Conservation (phyloP, 768 basidiomycete species). For the Phylloporus sp. region DNA sequence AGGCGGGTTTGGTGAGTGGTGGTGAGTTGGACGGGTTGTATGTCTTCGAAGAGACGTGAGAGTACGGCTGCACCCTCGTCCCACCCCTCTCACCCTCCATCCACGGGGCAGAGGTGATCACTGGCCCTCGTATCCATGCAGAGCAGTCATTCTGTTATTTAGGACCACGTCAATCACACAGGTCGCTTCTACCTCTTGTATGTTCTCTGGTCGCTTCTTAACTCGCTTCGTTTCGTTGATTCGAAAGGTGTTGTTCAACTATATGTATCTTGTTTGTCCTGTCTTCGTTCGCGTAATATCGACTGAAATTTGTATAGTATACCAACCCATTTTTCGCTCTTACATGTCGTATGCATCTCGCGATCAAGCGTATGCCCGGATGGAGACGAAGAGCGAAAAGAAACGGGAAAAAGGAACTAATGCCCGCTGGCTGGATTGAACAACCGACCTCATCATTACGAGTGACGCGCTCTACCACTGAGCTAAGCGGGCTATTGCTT, state of each 20-base stretch:
- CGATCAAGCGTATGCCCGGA: background rate
- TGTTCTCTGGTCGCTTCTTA: background rate
- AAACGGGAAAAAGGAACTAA: background rate
- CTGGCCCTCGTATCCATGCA: background rate
- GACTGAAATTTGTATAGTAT: conserved; percentile 20
- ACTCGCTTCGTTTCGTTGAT: background rate
- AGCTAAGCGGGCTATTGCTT: conserved; percentile 29
- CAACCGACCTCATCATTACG: conserved; percentile 36
- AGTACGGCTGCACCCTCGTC: background rate
- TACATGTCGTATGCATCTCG: background rate
- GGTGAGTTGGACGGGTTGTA: conserved; percentile 31
- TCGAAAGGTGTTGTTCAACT: conserved; percentile 1
- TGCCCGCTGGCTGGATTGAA: conserved; percentile 39
- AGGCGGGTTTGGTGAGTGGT: conserved; percentile 27
- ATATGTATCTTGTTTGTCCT: conserved; percentile 8
- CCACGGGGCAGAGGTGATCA: conserved; percentile 3
- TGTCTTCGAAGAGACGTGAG: conserved; percentile 26
- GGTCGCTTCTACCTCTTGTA: background rate
- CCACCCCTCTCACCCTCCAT: background rate
- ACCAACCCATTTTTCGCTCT: conserved; percentile 3
- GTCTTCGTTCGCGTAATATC: conserved; percentile 1
- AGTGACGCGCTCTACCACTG: conserved; percentile 39
- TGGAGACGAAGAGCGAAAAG: background rate
- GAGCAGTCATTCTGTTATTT: background rate
- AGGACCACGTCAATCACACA: background rate